Percentiles rank a stretch among this genome's conserved stretches.
phyloP scores from a whole-genome alignment of 2,329 filamentous ascomycete species.

The Venturia carpophila region DNA sequence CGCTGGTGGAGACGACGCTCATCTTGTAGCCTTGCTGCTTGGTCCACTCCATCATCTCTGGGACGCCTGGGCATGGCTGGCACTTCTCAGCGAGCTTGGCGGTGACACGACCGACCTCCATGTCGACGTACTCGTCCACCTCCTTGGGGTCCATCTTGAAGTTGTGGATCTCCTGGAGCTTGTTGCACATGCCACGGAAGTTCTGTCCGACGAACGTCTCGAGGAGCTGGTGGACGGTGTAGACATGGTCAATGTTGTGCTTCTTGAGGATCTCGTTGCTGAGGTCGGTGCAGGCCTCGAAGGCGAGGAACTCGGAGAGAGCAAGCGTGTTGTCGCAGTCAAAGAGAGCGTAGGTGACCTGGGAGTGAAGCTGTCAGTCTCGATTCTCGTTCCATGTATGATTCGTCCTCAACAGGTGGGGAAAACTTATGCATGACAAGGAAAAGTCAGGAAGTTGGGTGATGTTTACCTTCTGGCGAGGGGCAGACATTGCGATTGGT shows the following conservation, averaged over 20 bases:
- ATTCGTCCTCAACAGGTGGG: not conserved
- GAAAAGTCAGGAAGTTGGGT: not conserved
- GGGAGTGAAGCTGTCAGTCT: not conserved
- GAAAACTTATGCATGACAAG: not conserved
- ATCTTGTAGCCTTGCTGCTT: conserved; percentile 59
- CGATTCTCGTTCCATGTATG: not conserved
- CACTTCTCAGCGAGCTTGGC: conserved; percentile 64
- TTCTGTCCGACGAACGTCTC: conserved; percentile 86
- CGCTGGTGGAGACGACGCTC: conserved; percentile 74
- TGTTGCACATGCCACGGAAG: conserved; percentile 83
- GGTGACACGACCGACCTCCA: conserved; percentile 78
- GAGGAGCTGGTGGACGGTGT: conserved; percentile 72
- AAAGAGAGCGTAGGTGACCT: conserved; percentile 45
- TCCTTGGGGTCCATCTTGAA: conserved; percentile 63
- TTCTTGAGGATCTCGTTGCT: conserved; percentile 75
- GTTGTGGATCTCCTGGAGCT: conserved; percentile 65
- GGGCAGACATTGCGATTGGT: not conserved
- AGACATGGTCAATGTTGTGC: conserved; percentile 57
- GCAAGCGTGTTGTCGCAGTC: conserved; percentile 82
- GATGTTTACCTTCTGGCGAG: conserved; percentile 4
- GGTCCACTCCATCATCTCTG: conserved; percentile 59
- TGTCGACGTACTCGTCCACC: conserved; percentile 63
- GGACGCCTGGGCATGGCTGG: conserved; percentile 60
- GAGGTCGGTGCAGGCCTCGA: conserved; percentile 82
- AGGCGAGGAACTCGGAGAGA: conserved; percentile 81